A percentile compares a stretch with the other conserved stretches of the same genome.
These are phyloP conservation scores for Quercus lobata DNA, from an alignment of 331 rosid species.

Conservation along the genomic window DNA sequence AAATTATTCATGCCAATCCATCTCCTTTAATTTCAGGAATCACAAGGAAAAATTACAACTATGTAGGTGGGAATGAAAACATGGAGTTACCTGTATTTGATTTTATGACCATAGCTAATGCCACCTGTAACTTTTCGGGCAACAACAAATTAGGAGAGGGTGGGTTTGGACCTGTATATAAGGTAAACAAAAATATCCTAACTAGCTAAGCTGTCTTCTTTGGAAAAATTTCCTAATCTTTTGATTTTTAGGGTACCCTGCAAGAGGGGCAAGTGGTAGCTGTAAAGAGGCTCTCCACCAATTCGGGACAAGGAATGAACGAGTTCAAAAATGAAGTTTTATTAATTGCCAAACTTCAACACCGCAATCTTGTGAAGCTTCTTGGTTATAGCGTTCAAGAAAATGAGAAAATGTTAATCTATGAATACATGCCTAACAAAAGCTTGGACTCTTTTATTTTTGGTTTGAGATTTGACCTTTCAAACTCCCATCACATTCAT, in stretches of 20 bases:
- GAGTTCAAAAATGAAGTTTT: conserved; percentile 25
- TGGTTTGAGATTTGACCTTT: conserved; percentile 10
- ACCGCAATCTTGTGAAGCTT: conserved; percentile 44
- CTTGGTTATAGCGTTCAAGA: conserved; percentile 24
- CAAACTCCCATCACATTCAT: too few relatives aligned
- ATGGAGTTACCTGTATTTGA: background rate
- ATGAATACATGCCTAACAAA: conserved; percentile 28
- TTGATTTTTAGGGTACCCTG: background rate
- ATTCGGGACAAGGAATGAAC: conserved; percentile 34
- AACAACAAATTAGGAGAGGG: conserved; percentile 16
- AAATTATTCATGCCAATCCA: background rate
- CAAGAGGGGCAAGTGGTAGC: conserved; percentile 29
- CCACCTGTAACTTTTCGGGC: background rate
- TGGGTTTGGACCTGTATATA: conserved; percentile 12
- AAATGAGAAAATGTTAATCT: conserved; percentile 19
- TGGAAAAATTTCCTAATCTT: background rate
- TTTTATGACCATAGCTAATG: background rate
- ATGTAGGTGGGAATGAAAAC: background rate
- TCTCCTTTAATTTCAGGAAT: background rate
- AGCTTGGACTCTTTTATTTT: conserved; percentile 27
- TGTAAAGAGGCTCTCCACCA: conserved; percentile 24
- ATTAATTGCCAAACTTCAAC: conserved; percentile 48
- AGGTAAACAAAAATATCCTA: background rate
- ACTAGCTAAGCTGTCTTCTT: too few relatives aligned
- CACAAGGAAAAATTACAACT: background rate